Percentiles rank a stretch among this genome's conserved stretches.
phyloP scores from a whole-genome alignment of 495 filamentous ascomycete species.

The Podospora bellae-mahoneyi region DNA sequence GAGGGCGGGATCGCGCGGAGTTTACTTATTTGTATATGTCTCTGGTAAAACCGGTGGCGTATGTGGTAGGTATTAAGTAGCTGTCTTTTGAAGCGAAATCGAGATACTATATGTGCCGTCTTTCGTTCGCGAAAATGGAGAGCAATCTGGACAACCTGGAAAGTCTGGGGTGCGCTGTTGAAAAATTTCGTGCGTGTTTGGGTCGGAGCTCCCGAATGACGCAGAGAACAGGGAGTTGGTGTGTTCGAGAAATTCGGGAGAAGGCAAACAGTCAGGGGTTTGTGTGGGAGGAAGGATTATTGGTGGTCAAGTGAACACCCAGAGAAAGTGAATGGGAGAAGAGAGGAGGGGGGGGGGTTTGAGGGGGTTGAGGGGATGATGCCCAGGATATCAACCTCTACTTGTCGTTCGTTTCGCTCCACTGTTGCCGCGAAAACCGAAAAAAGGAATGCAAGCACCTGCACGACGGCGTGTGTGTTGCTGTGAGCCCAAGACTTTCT shows the following conservation, averaged over 20 bases:
- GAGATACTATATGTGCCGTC: neutral
- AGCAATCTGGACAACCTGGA: neutral
- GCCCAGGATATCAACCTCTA: slow-evolving; percentile 2
- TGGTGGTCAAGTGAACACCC: neutral
- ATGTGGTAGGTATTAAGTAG: neutral
- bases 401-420: neutral
- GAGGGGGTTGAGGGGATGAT: neutral
- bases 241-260: neutral
- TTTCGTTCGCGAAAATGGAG: neutral
- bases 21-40: neutral
- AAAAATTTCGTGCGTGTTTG: neutral
- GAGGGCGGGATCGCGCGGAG: slow-evolving; percentile 6
- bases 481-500: neutral
- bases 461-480: slow-evolving; percentile 6
- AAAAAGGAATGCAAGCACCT: slow-evolving; percentile 1
- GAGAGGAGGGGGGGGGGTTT: neutral
- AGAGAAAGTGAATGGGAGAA: neutral
- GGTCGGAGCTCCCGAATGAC: neutral
- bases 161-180: neutral
- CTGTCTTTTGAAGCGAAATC: neutral
- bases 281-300: neutral
- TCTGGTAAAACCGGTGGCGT: neutral
- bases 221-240: neutral
- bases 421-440: slow-evolving; percentile 12
- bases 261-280: neutral